Evolutionary conservation across 1,139 yeast species (phyloP).

Genomic region (Candida sojae): DNA sequence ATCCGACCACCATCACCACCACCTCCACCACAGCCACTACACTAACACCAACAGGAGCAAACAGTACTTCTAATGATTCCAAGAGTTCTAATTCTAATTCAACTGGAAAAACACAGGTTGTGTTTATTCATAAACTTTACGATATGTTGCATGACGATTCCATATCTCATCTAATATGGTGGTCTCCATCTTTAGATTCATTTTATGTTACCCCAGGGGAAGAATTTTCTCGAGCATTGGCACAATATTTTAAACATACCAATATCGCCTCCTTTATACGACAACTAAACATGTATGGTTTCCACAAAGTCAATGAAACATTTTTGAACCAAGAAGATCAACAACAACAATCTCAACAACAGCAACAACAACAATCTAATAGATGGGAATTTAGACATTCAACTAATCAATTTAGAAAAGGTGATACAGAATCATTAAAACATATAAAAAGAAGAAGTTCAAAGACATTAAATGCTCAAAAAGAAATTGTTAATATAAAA

Average conservation of each 20-base stretch:
- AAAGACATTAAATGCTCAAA: conserved; percentile 47
- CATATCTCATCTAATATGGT: conserved; percentile 49
- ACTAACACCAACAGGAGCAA: background rate
- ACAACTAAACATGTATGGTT: conserved; percentile 79
- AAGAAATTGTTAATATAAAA: conserved; percentile 42
- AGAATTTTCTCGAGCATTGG: conserved; percentile 61
- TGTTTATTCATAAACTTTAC: conserved; percentile 64
- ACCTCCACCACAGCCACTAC: background rate
- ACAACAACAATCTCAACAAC: conserved; percentile 1
- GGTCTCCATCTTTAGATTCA: conserved; percentile 40
- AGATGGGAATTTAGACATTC: conserved; percentile 75
- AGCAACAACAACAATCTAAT: conserved; percentile 8
- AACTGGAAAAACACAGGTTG: conserved; percentile 47
- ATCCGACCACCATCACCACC: conserved; percentile 1
- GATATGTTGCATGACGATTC: conserved; percentile 60
- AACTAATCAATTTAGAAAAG: conserved; percentile 63
- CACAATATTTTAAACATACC: conserved; percentile 73
- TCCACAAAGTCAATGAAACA: conserved; percentile 63
- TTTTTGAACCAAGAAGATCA: conserved; percentile 22
- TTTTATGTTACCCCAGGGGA: conserved; percentile 51
- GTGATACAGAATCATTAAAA: conserved; percentile 58
- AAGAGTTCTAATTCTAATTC: conserved; percentile 3
- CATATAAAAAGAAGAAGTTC: conserved; percentile 66
- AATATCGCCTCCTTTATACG: conserved; percentile 80
- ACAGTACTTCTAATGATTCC: background rate